These are phyloP conservation scores for Metarhizium brunneum DNA, from an alignment of 2,329 filamentous ascomycete genomes.

Conservation along the genomic window DNA sequence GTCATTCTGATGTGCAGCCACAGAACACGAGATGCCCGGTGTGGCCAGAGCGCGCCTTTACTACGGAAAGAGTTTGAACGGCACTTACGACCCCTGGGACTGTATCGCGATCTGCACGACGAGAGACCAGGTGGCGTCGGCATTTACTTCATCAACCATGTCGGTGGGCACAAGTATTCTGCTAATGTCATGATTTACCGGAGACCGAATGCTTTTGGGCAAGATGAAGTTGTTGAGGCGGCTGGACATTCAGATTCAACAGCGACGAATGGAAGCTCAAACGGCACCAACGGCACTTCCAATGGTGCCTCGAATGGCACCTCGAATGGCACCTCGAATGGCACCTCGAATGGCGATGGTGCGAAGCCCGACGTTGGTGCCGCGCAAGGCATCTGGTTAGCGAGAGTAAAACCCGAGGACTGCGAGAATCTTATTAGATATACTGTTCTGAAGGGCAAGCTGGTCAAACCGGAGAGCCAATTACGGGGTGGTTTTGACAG, in stretches of 20 bases:
- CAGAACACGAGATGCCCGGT: conserved; percentile 86
- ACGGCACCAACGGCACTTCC: background rate
- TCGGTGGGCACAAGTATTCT: conserved; percentile 92
- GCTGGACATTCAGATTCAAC: background rate
- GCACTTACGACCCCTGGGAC: conserved; percentile 72
- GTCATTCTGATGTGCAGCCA: conserved; percentile 93
- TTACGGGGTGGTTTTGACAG: conserved; percentile 87
- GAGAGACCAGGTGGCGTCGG: conserved; percentile 84
- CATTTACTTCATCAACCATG: conserved; percentile 93
- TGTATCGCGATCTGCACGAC: conserved; percentile 83
- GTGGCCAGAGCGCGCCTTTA: conserved; percentile 86
- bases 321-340: conserved; percentile 17
- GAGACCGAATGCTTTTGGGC: conserved; percentile 46
- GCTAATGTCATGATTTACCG: conserved; percentile 94
- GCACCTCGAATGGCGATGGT: conserved; percentile 17
- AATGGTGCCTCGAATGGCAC: conserved; percentile 6
- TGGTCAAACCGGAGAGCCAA: conserved; percentile 81
- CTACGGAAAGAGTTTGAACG: conserved; percentile 83
- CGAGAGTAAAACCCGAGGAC: conserved; percentile 74
- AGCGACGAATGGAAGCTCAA: conserved; percentile 9
- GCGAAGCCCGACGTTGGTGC: conserved; percentile 43
- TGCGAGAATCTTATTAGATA: conserved; percentile 87
- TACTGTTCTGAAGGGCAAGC: conserved; percentile 86
- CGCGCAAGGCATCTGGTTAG: conserved; percentile 88
- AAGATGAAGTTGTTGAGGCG: conserved; percentile 29